Percentiles rank a stretch among this genome's conserved stretches.
Conservation (phyloP, 306 rosid genomes). For the Dalbergia oliveri region DNA sequence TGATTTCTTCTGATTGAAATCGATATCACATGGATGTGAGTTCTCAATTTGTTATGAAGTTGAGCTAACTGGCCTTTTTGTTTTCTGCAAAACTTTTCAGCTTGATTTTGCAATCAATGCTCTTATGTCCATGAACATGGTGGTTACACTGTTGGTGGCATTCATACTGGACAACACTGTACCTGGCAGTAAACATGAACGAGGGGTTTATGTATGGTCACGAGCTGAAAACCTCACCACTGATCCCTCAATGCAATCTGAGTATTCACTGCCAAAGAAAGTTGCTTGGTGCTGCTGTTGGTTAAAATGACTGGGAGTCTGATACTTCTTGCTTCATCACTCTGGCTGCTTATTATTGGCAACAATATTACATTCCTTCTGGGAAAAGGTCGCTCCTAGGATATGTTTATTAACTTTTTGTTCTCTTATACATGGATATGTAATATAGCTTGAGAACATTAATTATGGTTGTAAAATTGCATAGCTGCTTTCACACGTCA, state of each 20-base stretch:
- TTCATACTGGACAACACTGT: constrained; percentile 85
- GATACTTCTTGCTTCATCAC: constrained; percentile 10
- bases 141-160: constrained; percentile 83
- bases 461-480: constrained; percentile 37
- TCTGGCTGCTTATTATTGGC: background rate
- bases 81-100: constrained; percentile 55
- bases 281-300: constrained; percentile 57
- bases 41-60: too few relatives aligned
- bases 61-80: constrained; percentile 47
- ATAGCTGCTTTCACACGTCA: constrained; percentile 22
- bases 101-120: constrained; percentile 88
- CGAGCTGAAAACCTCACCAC: constrained; percentile 60
- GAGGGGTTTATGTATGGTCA: constrained; percentile 86
- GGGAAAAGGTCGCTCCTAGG: constrained; percentile 28
- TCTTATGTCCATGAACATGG: constrained; percentile 93
- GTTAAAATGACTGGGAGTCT: constrained; percentile 63
- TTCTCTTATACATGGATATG: constrained; percentile 38
- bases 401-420: constrained; percentile 32
- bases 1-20: constrained; percentile 7
- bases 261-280: constrained; percentile 74
- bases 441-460: constrained; percentile 27
- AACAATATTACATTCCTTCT: background rate
- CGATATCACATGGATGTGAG: too few relatives aligned
- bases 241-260: constrained; percentile 69
- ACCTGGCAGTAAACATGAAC: constrained; percentile 82